Evolutionary conservation across 768 basidiomycete genomes (phyloP).

Genomic region (Kwoniella dejecticola): DNA sequence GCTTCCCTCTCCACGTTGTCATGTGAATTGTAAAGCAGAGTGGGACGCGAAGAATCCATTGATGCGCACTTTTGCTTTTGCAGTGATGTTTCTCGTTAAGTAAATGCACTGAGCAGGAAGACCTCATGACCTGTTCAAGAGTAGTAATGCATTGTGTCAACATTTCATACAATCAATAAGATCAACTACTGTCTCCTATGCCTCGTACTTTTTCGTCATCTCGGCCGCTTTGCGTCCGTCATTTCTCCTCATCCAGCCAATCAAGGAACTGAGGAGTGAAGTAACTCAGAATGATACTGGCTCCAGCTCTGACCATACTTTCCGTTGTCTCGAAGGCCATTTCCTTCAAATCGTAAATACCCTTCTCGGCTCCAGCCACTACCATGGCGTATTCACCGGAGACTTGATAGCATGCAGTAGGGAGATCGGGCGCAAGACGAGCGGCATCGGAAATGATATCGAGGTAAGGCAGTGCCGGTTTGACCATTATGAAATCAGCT

Average conservation of each 20-base stretch:
- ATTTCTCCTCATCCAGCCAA: constrained; percentile 51
- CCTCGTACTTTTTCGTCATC: too few species aligned
- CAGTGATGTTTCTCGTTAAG: too few species aligned
- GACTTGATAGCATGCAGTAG: constrained; percentile 90
- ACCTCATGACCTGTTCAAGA: too few species aligned
- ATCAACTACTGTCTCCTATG: too few species aligned
- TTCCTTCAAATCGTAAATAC: constrained; percentile 84
- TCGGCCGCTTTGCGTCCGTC: not conserved
- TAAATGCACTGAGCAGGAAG: too few species aligned
- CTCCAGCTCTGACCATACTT: constrained; percentile 88
- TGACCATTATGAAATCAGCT: constrained; percentile 99
- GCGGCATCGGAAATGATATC: constrained; percentile 91
- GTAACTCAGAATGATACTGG: constrained; percentile 86
- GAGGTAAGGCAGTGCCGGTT: constrained; percentile 92
- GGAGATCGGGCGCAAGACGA: constrained; percentile 76
- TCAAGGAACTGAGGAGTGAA: constrained; percentile 96
- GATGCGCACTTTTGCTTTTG: too few species aligned
- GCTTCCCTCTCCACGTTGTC: too few species aligned
- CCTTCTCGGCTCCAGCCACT: constrained; percentile 85
- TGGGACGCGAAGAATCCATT: too few species aligned
- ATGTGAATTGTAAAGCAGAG: too few species aligned
- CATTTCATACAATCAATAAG: too few species aligned
- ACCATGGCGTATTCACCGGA: constrained; percentile 98
- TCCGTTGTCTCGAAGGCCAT: constrained; percentile 96
- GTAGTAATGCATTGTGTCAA: too few species aligned